Evolutionary conservation across 176 grass and related monocot species (phyloP).

Genomic region (Oryza meyeriana): DNA sequence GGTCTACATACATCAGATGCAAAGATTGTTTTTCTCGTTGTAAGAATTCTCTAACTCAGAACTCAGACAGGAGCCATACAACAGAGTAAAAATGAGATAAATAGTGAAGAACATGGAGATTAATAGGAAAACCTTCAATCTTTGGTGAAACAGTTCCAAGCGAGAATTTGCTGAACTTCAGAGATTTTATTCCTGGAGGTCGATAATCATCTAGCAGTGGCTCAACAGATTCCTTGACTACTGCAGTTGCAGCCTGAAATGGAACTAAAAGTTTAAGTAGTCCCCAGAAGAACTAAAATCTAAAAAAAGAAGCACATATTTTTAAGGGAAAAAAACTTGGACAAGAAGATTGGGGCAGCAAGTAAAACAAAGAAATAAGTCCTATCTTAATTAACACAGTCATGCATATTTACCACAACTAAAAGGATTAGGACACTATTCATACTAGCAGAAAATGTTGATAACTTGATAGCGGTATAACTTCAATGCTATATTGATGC

Average conservation of each 20-base stretch:
- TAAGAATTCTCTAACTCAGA: not conserved
- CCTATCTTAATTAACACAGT: slow-evolving; percentile 10
- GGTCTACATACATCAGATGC: not conserved
- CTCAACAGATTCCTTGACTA: slow-evolving; percentile 86
- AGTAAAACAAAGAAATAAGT: slow-evolving; percentile 30
- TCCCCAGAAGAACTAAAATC: slow-evolving; percentile 23
- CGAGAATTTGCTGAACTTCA: slow-evolving; percentile 96
- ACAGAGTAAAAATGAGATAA: not conserved
- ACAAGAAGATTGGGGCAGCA: not conserved
- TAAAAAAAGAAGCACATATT: not conserved
- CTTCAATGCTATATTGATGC: not conserved
- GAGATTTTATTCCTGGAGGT: slow-evolving; percentile 86
- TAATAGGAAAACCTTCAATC: slow-evolving; percentile 77
- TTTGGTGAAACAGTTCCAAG: slow-evolving; percentile 95
- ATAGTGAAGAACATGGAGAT: not conserved
- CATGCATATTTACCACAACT: not conserved
- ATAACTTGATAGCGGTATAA: not conserved
- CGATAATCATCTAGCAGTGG: slow-evolving; percentile 96
- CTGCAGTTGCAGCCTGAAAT: slow-evolving; percentile 63
- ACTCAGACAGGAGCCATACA: slow-evolving; percentile 3
- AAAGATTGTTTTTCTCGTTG: not conserved
- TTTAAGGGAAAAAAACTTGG: not conserved
- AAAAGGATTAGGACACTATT: slow-evolving; percentile 5
- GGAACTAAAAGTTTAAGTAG: slow-evolving; percentile 36
- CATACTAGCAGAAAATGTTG: slow-evolving; percentile 22